Evolutionary conservation across 2,329 filamentous ascomycete species (phyloP), one percentile per base, ranked within the genome.

Genomic region (Parastagonospora avenae): DNA sequence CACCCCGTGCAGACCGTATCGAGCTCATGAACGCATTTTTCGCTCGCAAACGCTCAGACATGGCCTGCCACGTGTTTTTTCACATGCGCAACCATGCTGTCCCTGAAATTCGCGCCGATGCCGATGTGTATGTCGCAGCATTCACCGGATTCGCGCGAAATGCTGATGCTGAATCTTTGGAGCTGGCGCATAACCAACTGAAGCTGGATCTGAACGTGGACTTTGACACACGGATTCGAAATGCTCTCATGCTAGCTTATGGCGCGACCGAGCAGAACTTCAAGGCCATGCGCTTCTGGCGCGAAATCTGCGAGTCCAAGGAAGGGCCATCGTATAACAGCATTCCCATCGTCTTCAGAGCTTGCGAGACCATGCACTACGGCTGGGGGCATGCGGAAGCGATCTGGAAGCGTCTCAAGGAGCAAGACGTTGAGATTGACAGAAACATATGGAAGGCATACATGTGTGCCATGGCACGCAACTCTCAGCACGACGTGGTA

Each of bases 161-260:
- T 8, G 76, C 72, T 12, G 85, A 89, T 62, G 66, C 76, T 1
- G 85, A 90, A 48, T 86, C 85, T 36, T 77, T 97, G 15, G 84
- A 86, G 51, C 84, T 89, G 55, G 84, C 96, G 2, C 89, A 96
- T 76, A 96, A 97, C 69, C 93, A 96, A 85, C 81, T 97, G 60
- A 97, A 96, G 76, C 87, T 97, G 72, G 94, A 99, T 71, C 82
- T 87, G n/a, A 83, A 85, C 36, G 82, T 97, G 32, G 86, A 92
- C 61, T 82, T 88, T 4, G 86, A 83, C 61, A 97, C 93, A 0
- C 80, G 79, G 48, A 79, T 97, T 2, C 85, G 88, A 62, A 97
- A 96, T 64, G 86, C 89, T 0, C 78, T 97, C 42, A 96, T 99
- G 86, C 80, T 94, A 10, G 92, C 91, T 0, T 93, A 96, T 68